Conservation (phyloP, 768 basidiomycete species). For the Termitomyces sp. region DNA sequence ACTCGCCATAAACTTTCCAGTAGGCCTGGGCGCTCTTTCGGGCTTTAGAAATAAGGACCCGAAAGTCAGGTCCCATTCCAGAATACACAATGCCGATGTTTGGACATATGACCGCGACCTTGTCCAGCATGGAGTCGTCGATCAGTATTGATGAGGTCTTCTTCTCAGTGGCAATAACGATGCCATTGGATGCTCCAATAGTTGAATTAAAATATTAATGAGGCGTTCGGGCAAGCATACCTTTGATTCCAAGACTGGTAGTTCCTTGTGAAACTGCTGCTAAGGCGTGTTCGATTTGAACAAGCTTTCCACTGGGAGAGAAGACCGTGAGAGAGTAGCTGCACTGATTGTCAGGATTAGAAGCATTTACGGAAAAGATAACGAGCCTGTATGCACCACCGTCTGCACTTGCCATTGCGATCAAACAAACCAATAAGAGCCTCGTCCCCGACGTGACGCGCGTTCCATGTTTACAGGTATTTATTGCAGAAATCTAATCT, state of each 20-base stretch:
- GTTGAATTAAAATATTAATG: slow-evolving; percentile 11
- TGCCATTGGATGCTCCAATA: slow-evolving; percentile 87
- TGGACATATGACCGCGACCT: slow-evolving; percentile 94
- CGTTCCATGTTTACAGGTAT: slow-evolving; percentile 18
- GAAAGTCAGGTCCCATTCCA: slow-evolving; percentile 99
- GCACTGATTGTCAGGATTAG: slow-evolving; percentile 11
- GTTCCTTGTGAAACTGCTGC: slow-evolving; percentile 95
- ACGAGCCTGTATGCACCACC: slow-evolving; percentile 74
- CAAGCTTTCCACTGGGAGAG: slow-evolving; percentile 97
- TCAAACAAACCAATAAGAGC: slow-evolving; percentile 3
- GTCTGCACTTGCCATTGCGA: slow-evolving; percentile 71
- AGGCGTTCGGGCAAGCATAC: slow-evolving; percentile 36
- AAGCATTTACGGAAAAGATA: slow-evolving; percentile 7
- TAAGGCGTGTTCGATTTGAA: slow-evolving; percentile 99
- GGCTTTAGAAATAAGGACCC: slow-evolving; percentile 89
- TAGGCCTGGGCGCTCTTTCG: slow-evolving; percentile 98
- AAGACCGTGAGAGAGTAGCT: slow-evolving; percentile 99
- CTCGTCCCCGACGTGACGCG: slow-evolving; percentile 13
- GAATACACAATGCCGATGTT: slow-evolving; percentile 99
- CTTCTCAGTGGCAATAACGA: slow-evolving; percentile 99
- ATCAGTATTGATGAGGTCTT: slow-evolving; percentile 97
- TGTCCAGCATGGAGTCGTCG: slow-evolving; percentile 97
- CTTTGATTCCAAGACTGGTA: slow-evolving; percentile 98
- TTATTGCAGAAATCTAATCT: slow-evolving; percentile 6
- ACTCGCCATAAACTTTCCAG: slow-evolving; percentile 99